Evolutionary conservation across 2,329 filamentous ascomycete genomes (phyloP), one percentile per base, ranked within the genome.

Genomic region (Botrytis fabae): DNA sequence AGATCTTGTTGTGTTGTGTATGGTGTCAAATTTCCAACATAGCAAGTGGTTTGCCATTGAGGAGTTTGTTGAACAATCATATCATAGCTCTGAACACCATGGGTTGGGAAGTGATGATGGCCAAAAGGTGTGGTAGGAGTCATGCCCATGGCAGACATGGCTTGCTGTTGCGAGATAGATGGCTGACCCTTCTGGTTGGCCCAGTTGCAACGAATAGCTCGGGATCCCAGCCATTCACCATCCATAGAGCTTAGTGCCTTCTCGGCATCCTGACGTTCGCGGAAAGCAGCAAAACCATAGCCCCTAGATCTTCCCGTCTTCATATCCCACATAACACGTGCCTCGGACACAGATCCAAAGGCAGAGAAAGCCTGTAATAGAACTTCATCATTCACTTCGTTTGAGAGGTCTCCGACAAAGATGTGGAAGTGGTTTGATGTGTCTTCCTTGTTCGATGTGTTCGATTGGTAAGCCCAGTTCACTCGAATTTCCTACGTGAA

Each of bases 251-350:
- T 97, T 80, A 99, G 84, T 2, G 96, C 95, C 84, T 98, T 97
- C 83, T 99, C 96, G 42, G 96, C 96, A 80, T 99, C 96, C 51
- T 89, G 85, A 76, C 95, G 93, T 76, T 99, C 96, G 75, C 95
- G 93, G 88, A 97, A 99, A 68, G 96, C 96, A 78, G 98, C 95
- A 81, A 99, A 99, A 20, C 96, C 96, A 81, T 99, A 99, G 74
- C 96, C 96, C 81, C 96, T 93, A 77, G 96, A 98, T 76, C 96
- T 92, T 78, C 96, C 96, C 51, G 96, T 99, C 88, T 99, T 99
- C 96, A 99, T 99, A 83, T 99, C 96, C 96, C 96, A 99, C 96
- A 99, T 99, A 76, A 99, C 96, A 80, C 96, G 94, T 74, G 96
- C 96, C 84, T 99, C 96, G 4, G 96, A 99, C 66, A 99, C 95